Percentiles rank a stretch among this genome's conserved stretches.
Conservation (phyloP, 345 rosid genomes). For the Arabis hirsuta region DNA sequence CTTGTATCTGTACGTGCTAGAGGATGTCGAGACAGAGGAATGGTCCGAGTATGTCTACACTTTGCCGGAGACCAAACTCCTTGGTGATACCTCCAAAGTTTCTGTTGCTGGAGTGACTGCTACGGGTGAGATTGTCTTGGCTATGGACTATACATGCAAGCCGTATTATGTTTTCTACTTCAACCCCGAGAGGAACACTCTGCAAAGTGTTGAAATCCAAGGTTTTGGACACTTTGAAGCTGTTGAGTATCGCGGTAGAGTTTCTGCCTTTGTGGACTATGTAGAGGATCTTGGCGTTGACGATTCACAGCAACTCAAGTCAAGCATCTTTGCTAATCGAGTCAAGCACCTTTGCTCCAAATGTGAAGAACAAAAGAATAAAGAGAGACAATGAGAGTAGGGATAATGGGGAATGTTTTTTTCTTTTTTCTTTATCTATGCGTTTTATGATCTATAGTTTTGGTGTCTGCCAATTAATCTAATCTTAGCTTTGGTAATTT, state of each 20-base stretch:
- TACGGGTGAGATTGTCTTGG: not conserved
- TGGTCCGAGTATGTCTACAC: not conserved
- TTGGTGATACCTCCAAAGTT: no score
- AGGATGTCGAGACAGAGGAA: no score
- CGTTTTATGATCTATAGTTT: no score
- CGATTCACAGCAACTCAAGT: not conserved
- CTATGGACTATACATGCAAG: not conserved
- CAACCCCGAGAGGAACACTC: not conserved
- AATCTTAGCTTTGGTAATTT: no score
- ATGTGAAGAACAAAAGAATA: no score
- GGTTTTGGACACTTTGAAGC: not conserved
- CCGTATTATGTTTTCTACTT: constrained; percentile 1
- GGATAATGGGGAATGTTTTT: no score
- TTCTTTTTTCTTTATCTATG: not conserved
- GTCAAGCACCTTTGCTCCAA: not conserved
- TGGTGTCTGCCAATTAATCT: no score
- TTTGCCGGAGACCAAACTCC: not conserved
- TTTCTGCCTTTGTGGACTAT: not conserved
- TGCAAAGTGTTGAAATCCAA: not conserved
- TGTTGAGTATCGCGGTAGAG: not conserved
- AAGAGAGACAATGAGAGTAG: no score
- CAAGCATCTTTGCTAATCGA: not conserved
- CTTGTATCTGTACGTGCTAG: no score
- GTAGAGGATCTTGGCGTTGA: not conserved
- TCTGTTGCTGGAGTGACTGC: not conserved